These are phyloP conservation scores for Verticillium alfalfae DNA, from an alignment of 2,329 filamentous ascomycete genomes.

Conservation along the genomic window DNA sequence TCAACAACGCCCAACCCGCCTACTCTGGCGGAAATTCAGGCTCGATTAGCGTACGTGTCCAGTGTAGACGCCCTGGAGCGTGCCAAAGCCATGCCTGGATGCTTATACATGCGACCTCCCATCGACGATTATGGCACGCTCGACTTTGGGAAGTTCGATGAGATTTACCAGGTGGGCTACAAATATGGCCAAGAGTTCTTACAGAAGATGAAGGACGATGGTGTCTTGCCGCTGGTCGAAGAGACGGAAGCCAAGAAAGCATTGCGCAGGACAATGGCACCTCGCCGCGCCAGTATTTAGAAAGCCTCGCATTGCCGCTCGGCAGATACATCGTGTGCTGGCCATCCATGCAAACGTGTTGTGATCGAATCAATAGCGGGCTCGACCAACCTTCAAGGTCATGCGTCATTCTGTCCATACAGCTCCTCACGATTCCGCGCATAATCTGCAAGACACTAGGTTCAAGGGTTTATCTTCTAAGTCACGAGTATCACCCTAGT, in stretches of 20 bases:
- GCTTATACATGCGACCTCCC: constrained; percentile 93
- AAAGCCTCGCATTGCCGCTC: not conserved
- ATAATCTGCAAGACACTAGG: not conserved
- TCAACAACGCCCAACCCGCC: constrained; percentile 85
- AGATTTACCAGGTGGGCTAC: constrained; percentile 89
- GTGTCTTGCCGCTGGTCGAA: constrained; percentile 63
- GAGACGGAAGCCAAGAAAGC: constrained; percentile 74
- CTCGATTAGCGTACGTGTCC: constrained; percentile 87
- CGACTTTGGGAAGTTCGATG: constrained; percentile 96
- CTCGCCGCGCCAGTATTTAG: constrained; percentile 71
- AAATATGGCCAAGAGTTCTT: constrained; percentile 78
- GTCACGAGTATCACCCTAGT: too few species aligned
- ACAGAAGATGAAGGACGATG: constrained; percentile 69
- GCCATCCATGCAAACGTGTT: too few species aligned
- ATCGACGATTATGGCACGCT: constrained; percentile 91
- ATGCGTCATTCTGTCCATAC: not conserved
- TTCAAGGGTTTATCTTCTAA: not conserved
- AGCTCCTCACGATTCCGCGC: not conserved
- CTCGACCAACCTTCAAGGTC: not conserved
- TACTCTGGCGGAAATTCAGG: constrained; percentile 93
- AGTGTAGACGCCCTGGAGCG: constrained; percentile 91
- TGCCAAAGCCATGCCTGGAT: constrained; percentile 85
- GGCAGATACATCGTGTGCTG: too few species aligned
- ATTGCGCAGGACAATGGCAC: constrained; percentile 72
- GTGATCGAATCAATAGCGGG: not conserved